Evolutionary conservation across 1,139 yeast genomes (phyloP).

Genomic region (Blastobotrys niveus): DNA sequence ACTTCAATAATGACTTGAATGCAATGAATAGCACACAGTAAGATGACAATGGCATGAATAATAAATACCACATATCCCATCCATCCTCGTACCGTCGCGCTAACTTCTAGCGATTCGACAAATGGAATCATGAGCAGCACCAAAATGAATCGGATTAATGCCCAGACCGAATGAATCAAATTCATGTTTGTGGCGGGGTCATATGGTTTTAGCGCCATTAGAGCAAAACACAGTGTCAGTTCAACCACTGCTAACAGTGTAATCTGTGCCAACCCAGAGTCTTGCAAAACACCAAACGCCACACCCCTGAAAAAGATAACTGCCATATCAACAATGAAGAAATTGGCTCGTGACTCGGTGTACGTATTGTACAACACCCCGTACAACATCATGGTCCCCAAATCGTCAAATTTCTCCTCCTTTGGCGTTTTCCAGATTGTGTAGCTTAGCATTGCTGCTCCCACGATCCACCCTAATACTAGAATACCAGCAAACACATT

Average conservation of each 20-base stretch:
- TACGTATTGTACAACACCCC: conserved; percentile 33
- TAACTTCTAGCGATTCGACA: conserved; percentile 24
- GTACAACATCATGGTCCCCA: conserved; percentile 27
- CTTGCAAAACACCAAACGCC: conserved; percentile 34
- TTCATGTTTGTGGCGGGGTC: conserved; percentile 33
- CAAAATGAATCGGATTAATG: conserved; percentile 25
- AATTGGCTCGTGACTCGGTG: conserved; percentile 22
- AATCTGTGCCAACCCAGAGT: conserved; percentile 36
- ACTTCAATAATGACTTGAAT: conserved; percentile 31
- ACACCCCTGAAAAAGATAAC: conserved; percentile 31
- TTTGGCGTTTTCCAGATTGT: conserved; percentile 20
- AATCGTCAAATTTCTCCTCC: conserved; percentile 26
- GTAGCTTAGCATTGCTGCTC: conserved; percentile 22
- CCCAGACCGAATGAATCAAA: conserved; percentile 21
- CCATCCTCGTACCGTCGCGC: conserved; percentile 30
- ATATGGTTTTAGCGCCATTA: conserved; percentile 29
- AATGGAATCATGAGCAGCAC: conserved; percentile 32
- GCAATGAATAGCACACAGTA: conserved; percentile 30
- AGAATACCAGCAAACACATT: conserved; percentile 31
- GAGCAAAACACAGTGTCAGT: conserved; percentile 23
- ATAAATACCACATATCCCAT: conserved; percentile 33
- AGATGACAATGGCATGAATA: conserved; percentile 31
- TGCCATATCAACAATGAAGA: conserved; percentile 24
- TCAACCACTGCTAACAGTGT: conserved; percentile 31
- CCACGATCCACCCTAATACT: conserved; percentile 27